Percentiles rank a stretch among this genome's conserved stretches.
Evolutionary conservation across 116 monocot genomes (phyloP).

Genomic region (Cymodocea nodosa): DNA sequence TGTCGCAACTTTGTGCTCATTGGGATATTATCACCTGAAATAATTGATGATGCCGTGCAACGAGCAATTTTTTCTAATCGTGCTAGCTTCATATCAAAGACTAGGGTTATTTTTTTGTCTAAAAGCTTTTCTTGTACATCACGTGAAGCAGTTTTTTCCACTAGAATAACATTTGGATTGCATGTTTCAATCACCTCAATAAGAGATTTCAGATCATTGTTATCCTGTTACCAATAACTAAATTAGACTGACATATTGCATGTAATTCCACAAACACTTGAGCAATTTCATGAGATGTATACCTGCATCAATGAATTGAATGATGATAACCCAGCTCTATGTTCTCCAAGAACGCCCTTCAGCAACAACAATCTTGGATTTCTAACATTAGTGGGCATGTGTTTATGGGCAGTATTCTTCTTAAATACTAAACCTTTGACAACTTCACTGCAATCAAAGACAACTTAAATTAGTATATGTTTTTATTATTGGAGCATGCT

Average conservation of each 20-base stretch:
- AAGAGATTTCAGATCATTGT: constrained; percentile 38
- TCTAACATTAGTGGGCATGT: constrained; percentile 70
- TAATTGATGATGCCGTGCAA: constrained; percentile 68
- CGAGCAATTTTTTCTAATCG: constrained; percentile 79
- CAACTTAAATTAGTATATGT: constrained; percentile 1
- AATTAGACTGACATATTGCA: constrained; percentile 1
- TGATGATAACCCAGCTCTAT: constrained; percentile 65
- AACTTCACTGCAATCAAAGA: constrained; percentile 58
- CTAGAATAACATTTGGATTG: constrained; percentile 80
- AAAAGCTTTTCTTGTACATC: constrained; percentile 67
- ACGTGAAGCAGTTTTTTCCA: constrained; percentile 84
- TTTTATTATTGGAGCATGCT: background rate
- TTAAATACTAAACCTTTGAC: constrained; percentile 91
- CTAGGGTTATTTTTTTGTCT: constrained; percentile 52
- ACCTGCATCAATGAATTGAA: constrained; percentile 81
- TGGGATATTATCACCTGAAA: constrained; percentile 33
- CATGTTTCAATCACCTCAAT: constrained; percentile 54
- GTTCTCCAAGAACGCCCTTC: constrained; percentile 51
- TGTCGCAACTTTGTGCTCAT: constrained; percentile 36
- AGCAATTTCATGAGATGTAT: background rate
- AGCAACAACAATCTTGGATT: constrained; percentile 73
- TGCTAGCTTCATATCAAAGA: constrained; percentile 76
- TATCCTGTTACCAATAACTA: constrained; percentile 41
- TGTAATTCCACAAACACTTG: background rate
- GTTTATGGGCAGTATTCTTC: constrained; percentile 91